phyloP scores from a whole-genome alignment of 768 basidiomycete species.

The Krasilnikovozyma curviuscula region DNA sequence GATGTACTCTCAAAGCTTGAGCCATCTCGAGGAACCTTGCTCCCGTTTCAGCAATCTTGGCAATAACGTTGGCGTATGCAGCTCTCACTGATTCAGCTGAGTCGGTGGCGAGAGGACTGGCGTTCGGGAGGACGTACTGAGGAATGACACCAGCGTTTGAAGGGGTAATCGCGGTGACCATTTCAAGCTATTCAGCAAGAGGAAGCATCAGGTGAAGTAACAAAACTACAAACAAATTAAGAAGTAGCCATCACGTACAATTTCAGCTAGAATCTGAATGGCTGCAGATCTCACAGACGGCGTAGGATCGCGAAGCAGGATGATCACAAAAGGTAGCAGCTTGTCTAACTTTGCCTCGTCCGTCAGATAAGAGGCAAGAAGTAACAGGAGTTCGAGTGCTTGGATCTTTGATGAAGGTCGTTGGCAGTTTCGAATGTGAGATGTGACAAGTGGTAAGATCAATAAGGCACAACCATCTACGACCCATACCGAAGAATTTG shows the following conservation, averaged over 20 bases:
- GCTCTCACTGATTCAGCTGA: slow-evolving; percentile 63
- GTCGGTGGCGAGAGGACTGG: slow-evolving; percentile 62
- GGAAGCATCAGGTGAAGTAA: neutral
- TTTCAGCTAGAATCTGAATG: slow-evolving; percentile 57
- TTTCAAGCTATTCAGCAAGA: slow-evolving; percentile 18
- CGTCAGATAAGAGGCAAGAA: slow-evolving; percentile 54
- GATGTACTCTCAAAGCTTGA: slow-evolving; percentile 4
- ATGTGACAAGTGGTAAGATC: slow-evolving; percentile 64
- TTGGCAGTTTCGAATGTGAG: slow-evolving; percentile 71
- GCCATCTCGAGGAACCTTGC: slow-evolving; percentile 77
- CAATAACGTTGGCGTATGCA: slow-evolving; percentile 66
- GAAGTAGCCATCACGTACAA: slow-evolving; percentile 36
- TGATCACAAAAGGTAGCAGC: slow-evolving; percentile 76
- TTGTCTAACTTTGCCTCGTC: slow-evolving; percentile 92
- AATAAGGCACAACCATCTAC: slow-evolving; percentile 76
- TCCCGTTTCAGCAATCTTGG: slow-evolving; percentile 65
- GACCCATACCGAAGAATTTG: neutral
- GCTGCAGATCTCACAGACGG: slow-evolving; percentile 64
- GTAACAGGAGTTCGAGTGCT: slow-evolving; percentile 69
- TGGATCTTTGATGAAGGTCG: slow-evolving; percentile 70
- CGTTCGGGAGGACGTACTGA: slow-evolving; percentile 86
- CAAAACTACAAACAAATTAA: neutral
- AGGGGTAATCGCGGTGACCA: slow-evolving; percentile 23
- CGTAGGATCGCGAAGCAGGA: slow-evolving; percentile 67
- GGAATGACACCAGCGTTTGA: slow-evolving; percentile 51